Evolutionary conservation across 345 rosid species (phyloP).

Genomic region (Citrus inodora): DNA sequence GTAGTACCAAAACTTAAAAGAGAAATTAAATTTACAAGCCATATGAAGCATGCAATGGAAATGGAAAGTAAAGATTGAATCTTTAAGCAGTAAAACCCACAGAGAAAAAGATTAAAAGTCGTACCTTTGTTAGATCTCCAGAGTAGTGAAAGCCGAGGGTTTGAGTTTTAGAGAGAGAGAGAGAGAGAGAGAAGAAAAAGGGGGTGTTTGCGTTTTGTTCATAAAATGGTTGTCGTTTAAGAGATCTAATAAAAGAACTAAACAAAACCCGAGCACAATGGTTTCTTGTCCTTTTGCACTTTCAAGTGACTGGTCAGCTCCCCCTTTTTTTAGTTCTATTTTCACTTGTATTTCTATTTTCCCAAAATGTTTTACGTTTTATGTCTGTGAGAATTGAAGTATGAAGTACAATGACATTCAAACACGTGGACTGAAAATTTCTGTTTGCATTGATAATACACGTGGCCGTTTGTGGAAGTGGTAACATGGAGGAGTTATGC

Average conservation of each 20-base stretch:
- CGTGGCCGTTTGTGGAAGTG: neutral
- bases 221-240: neutral
- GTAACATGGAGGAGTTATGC: neutral
- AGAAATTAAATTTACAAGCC: neutral
- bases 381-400: neutral
- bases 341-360: neutral
- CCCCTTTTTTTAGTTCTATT: neutral
- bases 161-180: slow-evolving; percentile 23
- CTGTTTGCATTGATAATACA: neutral
- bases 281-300: slow-evolving; percentile 21
- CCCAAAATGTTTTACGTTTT: neutral
- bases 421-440: neutral
- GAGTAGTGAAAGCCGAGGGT: slow-evolving; percentile 8
- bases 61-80: neutral
- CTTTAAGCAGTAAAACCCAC: slow-evolving; percentile 1
- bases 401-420: neutral
- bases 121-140: slow-evolving; percentile 39
- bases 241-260: neutral
- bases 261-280: slow-evolving; percentile 11
- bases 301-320: slow-evolving; percentile 22
- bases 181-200: neutral
- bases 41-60: neutral
- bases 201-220: slow-evolving; percentile 11
- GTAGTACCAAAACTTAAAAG: slow-evolving; percentile 3
- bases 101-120: neutral